These are phyloP conservation scores for Mortierella sp. DNA, from an alignment of 371 early-diverging fungal genomes.

Conservation along the genomic window DNA sequence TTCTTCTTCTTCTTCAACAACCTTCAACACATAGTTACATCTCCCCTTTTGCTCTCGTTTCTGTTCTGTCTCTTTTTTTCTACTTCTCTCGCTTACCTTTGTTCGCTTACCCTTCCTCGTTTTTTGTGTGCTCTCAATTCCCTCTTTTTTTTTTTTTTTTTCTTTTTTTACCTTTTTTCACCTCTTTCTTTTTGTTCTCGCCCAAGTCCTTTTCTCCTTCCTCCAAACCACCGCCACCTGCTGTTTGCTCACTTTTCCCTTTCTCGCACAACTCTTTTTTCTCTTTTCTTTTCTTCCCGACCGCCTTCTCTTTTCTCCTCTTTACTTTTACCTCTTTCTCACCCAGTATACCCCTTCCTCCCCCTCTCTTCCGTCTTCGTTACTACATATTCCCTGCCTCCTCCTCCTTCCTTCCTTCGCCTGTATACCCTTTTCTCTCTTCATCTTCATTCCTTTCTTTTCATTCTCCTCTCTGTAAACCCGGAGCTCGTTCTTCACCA, in stretches of 20 bases:
- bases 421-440: background rate
- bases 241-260: slow-evolving; percentile 12
- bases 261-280: slow-evolving; percentile 1
- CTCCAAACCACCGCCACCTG: background rate
- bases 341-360: background rate
- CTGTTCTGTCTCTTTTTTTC: background rate
- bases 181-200: background rate
- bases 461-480: slow-evolving; percentile 7
- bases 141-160: background rate
- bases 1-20: background rate
- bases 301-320: background rate
- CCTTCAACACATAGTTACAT: background rate
- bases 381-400: background rate
- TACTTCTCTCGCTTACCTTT: background rate
- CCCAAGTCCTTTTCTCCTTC: background rate
- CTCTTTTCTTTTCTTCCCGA: background rate
- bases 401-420: background rate
- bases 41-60: background rate
- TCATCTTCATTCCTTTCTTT: background rate
- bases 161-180: background rate
- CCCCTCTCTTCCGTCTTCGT: background rate
- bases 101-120: slow-evolving; percentile 1
- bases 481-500: background rate
- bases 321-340: background rate
- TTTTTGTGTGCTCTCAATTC: background rate